phyloP scores from a whole-genome alignment of 805 yeast genomes.

The Starmerella vitae region DNA sequence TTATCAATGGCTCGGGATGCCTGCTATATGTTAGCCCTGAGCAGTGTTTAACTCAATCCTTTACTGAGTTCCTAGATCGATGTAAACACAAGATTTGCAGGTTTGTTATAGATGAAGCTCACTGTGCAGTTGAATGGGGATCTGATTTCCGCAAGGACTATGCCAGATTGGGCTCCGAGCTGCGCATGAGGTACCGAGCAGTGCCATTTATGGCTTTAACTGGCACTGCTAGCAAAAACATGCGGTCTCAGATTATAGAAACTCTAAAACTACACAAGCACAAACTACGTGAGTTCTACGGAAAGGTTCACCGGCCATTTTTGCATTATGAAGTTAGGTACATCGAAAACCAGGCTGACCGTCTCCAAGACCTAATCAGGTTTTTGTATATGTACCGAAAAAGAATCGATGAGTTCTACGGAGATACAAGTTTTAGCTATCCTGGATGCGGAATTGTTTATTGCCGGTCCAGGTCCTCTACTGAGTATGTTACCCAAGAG shows the following conservation, averaged over 20 bases:
- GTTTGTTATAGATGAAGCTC: constrained; percentile 92
- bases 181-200: constrained; percentile 45
- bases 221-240: constrained; percentile 69
- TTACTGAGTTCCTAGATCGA: constrained; percentile 46
- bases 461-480: constrained; percentile 78
- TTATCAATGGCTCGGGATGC: constrained; percentile 44
- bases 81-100: constrained; percentile 49
- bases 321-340: constrained; percentile 62
- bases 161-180: constrained; percentile 51
- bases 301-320: constrained; percentile 80
- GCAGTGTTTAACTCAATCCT: constrained; percentile 44
- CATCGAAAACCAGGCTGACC: constrained; percentile 32
- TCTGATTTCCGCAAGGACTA: constrained; percentile 95
- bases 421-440: constrained; percentile 4
- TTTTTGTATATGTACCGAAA: constrained; percentile 19
- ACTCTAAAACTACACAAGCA: constrained; percentile 45
- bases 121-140: constrained; percentile 97
- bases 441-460: constrained; percentile 62
- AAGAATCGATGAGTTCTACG: constrained; percentile 8
- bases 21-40: constrained; percentile 84
- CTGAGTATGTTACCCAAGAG: constrained; percentile 59
- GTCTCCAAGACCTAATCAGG: constrained; percentile 17
- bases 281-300: constrained; percentile 49
- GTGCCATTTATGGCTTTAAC: constrained; percentile 92
- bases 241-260: constrained; percentile 43